Conservation (phyloP, 257 asterid species). For the Rehmannia glutinosa region DNA sequence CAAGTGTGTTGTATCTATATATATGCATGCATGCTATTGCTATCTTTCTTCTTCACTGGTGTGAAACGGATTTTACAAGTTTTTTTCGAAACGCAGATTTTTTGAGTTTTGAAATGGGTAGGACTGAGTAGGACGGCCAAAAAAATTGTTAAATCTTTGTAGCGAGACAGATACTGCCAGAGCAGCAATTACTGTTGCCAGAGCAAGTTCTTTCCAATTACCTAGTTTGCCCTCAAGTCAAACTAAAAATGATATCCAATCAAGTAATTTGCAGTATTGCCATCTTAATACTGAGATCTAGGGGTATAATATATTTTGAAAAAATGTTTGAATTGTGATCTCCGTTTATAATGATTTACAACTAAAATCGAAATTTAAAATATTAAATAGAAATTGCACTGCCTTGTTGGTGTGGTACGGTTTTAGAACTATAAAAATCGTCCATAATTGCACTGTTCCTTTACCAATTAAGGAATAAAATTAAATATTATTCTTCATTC, state of each 20-base stretch:
- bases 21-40: conserved; percentile 17
- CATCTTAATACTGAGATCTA: neutral
- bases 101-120: neutral
- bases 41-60: neutral
- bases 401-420: too few relatives aligned
- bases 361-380: too few relatives aligned
- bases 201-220: neutral
- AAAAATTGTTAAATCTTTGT: neutral
- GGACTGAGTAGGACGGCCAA: neutral
- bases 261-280: neutral
- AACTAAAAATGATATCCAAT: neutral
- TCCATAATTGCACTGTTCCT: too few relatives aligned
- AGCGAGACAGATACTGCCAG: neutral
- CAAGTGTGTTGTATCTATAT: conserved; percentile 25
- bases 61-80: neutral
- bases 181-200: neutral
- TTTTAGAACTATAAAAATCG: too few relatives aligned
- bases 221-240: conserved; percentile 9
- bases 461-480: too few relatives aligned
- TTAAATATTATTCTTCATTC: too few relatives aligned
- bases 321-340: too few relatives aligned
- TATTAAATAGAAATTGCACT: too few relatives aligned
- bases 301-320: too few relatives aligned
- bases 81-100: neutral
- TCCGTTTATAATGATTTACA: too few relatives aligned